A percentile compares a stretch with the other conserved stretches of the same genome.
Evolutionary conservation across 1,284 basidiomycete genomes (phyloP).

Genomic region (Trametes pubescens): DNA sequence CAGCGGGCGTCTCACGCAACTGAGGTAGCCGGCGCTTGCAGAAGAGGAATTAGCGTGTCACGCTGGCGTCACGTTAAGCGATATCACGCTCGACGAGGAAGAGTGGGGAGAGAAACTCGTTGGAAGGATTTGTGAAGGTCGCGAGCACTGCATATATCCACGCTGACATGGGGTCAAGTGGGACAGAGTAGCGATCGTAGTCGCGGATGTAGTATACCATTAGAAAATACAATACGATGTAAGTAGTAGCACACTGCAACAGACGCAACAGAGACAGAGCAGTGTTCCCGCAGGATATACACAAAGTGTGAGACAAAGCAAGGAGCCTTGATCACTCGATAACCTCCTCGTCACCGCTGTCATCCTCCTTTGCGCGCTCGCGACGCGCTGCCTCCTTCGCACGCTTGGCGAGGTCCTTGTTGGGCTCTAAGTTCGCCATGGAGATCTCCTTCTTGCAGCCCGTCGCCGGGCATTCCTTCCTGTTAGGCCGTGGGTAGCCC

Average conservation of each 20-base stretch:
- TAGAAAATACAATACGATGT: constrained; percentile 19
- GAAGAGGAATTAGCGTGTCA: constrained; percentile 8
- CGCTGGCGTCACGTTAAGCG: background rate
- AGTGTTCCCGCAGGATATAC: background rate
- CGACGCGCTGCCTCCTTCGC: constrained; percentile 63
- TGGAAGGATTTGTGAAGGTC: too few species aligned
- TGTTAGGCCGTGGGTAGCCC: constrained; percentile 39
- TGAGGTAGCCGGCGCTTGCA: constrained; percentile 2
- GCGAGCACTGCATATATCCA: too few species aligned
- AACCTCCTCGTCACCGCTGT: constrained; percentile 66
- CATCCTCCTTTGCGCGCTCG: constrained; percentile 54
- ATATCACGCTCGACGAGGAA: background rate
- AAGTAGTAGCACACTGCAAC: background rate
- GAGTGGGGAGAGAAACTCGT: too few species aligned
- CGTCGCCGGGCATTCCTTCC: constrained; percentile 69
- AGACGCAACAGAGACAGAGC: background rate
- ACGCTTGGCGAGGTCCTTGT: constrained; percentile 68
- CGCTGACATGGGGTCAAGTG: background rate
- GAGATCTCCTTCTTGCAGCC: constrained; percentile 71
- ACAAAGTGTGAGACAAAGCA: too few species aligned
- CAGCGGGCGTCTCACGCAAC: background rate
- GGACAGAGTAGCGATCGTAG: background rate
- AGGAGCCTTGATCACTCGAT: constrained; percentile 56
- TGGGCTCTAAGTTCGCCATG: constrained; percentile 56
- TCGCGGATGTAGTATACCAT: constrained; percentile 17